Evolutionary conservation across 352 stramenopile species (phyloP).

Genomic region (Phytophthora syringae): DNA sequence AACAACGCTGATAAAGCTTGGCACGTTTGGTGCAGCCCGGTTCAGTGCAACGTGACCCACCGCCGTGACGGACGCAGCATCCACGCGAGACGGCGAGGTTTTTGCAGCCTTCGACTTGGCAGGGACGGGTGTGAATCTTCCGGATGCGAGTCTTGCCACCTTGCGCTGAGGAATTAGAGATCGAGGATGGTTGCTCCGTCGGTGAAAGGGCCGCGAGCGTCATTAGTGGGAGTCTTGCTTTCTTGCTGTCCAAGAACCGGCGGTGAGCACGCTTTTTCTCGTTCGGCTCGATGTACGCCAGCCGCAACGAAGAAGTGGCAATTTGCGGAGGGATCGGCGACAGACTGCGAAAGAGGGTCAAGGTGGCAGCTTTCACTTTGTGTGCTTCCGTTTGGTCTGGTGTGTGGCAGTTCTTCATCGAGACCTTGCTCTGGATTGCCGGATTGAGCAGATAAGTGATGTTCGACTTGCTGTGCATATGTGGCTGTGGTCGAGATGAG

Average conservation of each 20-base stretch:
- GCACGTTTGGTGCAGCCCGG: slow-evolving; percentile 59
- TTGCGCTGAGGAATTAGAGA: slow-evolving; percentile 8
- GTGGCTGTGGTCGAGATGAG: not conserved
- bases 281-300: slow-evolving; percentile 39
- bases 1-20: slow-evolving; percentile 71
- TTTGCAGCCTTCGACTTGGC: slow-evolving; percentile 61
- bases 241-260: slow-evolving; percentile 15
- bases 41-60: no score
- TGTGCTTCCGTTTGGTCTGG: slow-evolving; percentile 10
- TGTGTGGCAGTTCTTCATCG: slow-evolving; percentile 14
- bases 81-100: slow-evolving; percentile 60
- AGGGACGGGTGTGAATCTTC: slow-evolving; percentile 57
- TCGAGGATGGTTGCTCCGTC: slow-evolving; percentile 11
- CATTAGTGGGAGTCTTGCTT: slow-evolving; percentile 24
- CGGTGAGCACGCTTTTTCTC: slow-evolving; percentile 29
- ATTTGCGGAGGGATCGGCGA: slow-evolving; percentile 27
- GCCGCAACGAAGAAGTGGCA: slow-evolving; percentile 38
- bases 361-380: slow-evolving; percentile 30
- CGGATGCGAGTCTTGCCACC: slow-evolving; percentile 20
- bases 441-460: slow-evolving; percentile 58
- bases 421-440: slow-evolving; percentile 16
- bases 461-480: slow-evolving; percentile 48
- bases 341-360: slow-evolving; percentile 41
- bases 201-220: slow-evolving; percentile 26
- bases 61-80: slow-evolving; percentile 62